Evolutionary conservation across 805 yeast species (phyloP).

Genomic region (Candida stauntonica): DNA sequence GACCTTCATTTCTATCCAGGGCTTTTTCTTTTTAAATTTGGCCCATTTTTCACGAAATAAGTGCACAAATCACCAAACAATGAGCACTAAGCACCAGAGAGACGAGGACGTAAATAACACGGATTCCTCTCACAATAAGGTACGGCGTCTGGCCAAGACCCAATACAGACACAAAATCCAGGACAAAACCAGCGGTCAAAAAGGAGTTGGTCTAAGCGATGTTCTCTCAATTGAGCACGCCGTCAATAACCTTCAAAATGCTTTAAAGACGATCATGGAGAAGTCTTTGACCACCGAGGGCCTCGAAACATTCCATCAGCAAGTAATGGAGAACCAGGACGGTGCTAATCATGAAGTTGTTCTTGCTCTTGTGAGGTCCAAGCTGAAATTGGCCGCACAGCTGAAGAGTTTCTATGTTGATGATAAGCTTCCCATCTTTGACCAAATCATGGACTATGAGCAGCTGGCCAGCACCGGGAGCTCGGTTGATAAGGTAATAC

Average conservation of each 20-base stretch:
- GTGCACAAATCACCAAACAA: no score
- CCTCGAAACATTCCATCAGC: constrained; percentile 31
- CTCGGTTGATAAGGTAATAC: constrained; percentile 1
- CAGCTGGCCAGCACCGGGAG: not conserved
- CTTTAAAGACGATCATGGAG: constrained; percentile 44
- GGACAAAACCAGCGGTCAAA: not conserved
- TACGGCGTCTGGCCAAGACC: no score
- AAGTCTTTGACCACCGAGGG: constrained; percentile 52
- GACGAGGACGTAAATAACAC: no score
- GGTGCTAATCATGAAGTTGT: constrained; percentile 37
- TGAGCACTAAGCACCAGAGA: no score
- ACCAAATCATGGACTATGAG: constrained; percentile 46
- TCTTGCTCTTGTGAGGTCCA: constrained; percentile 47
- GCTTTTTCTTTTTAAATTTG: no score
- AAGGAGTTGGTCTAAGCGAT: constrained; percentile 20
- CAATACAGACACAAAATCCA: constrained; percentile 7
- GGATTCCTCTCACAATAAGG: no score
- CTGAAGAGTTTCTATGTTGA: constrained; percentile 49
- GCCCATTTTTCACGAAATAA: no score
- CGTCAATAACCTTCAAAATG: constrained; percentile 46
- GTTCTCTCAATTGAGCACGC: constrained; percentile 45
- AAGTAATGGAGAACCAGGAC: constrained; percentile 21
- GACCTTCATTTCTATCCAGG: no score
- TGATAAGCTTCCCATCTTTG: constrained; percentile 49
- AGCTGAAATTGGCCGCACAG: constrained; percentile 55